phyloP scores from a whole-genome alignment of 352 stramenopile species.

The Pythium monospermum region DNA sequence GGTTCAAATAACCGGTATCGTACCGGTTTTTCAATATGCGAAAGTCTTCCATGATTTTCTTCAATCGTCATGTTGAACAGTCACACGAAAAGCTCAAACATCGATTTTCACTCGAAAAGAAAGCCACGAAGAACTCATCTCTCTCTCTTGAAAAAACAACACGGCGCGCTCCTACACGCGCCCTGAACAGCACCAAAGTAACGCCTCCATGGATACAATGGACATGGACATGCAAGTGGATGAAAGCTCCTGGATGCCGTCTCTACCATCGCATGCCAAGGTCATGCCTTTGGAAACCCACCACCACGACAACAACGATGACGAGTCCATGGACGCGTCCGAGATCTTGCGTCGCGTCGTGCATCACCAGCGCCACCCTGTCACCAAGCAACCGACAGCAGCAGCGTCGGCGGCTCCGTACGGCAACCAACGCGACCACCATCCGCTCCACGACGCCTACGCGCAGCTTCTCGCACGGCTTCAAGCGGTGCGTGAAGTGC shows the following conservation, averaged over 20 bases:
- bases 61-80: slow-evolving; percentile 11
- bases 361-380: slow-evolving; percentile 58
- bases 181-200: no score
- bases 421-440: slow-evolving; percentile 40
- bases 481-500: slow-evolving; percentile 43
- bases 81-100: no score
- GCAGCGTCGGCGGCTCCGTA: slow-evolving; percentile 65
- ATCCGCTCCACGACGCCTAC: slow-evolving; percentile 51
- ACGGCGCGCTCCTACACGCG: no score
- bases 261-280: background rate
- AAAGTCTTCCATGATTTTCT: slow-evolving; percentile 5
- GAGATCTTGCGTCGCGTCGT: slow-evolving; percentile 8
- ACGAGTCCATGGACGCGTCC: background rate
- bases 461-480: slow-evolving; percentile 57
- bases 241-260: background rate
- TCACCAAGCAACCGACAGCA: no score
- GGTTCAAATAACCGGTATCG: background rate
- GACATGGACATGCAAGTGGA: background rate
- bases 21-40: slow-evolving; percentile 3
- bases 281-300: background rate
- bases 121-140: no score
- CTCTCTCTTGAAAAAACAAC: no score
- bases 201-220: background rate
- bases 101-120: background rate
- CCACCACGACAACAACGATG: slow-evolving; percentile 7